These are phyloP conservation scores for Podospora comata DNA, from an alignment of 495 filamentous ascomycete genomes.

Conservation along the genomic window DNA sequence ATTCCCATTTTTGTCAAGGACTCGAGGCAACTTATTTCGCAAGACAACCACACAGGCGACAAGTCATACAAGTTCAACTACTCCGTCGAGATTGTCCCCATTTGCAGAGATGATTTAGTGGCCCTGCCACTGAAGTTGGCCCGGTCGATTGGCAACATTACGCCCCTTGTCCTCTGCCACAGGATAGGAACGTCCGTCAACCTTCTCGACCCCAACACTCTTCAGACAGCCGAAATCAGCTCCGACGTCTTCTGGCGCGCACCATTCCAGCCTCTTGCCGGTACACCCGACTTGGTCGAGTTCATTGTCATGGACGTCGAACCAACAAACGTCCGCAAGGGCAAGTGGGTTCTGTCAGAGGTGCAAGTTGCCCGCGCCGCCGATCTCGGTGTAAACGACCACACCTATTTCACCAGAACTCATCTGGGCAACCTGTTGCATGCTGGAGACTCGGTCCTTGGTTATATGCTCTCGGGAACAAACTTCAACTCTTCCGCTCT, in stretches of 20 bases:
- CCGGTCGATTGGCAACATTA: constrained; percentile 78
- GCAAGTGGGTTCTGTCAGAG: constrained; percentile 80
- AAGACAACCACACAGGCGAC: constrained; percentile 84
- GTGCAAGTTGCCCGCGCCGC: constrained; percentile 81
- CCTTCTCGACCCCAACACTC: constrained; percentile 83
- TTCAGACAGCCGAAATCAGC: constrained; percentile 83
- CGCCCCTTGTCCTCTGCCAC: constrained; percentile 64
- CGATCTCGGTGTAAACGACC: constrained; percentile 85
- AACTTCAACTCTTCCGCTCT: constrained; percentile 87
- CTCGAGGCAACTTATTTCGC: constrained; percentile 86
- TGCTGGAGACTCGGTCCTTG: constrained; percentile 86
- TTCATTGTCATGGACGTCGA: constrained; percentile 97
- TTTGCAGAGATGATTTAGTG: constrained; percentile 95
- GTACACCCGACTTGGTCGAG: constrained; percentile 80
- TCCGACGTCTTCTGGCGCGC: constrained; percentile 80
- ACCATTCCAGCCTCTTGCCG: constrained; percentile 79
- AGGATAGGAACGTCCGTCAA: constrained; percentile 87
- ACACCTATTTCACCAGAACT: constrained; percentile 79
- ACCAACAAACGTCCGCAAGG: constrained; percentile 66
- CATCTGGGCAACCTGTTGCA: constrained; percentile 86
- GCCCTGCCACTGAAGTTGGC: constrained; percentile 88
- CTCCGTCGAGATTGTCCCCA: constrained; percentile 79
- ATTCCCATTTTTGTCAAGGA: constrained; percentile 77
- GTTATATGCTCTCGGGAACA: constrained; percentile 81
- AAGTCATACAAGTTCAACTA: constrained; percentile 92